These are phyloP conservation scores for Cercophora sp. DNA, from an alignment of 495 filamentous ascomycete species.

Conservation along the genomic window DNA sequence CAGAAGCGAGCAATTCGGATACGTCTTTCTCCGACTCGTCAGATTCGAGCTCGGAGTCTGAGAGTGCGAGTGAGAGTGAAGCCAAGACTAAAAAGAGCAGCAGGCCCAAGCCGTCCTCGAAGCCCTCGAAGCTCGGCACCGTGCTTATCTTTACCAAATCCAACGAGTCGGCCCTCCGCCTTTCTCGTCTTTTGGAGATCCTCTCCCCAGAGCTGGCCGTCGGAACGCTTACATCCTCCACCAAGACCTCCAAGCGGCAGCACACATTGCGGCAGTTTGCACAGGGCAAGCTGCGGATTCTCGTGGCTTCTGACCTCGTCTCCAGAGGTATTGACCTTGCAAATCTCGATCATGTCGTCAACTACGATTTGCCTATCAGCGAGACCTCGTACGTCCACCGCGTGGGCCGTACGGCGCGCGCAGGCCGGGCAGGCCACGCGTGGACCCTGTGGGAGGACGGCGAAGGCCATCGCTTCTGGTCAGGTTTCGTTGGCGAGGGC, in stretches of 20 bases:
- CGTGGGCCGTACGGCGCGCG: conserved; percentile 85
- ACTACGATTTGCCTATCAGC: conserved; percentile 86
- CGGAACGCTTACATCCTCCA: conserved; percentile 71
- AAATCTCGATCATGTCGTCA: conserved; percentile 77
- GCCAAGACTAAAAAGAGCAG: not conserved
- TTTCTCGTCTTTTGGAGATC: conserved; percentile 69
- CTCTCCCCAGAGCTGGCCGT: conserved; percentile 60
- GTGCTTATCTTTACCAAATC: conserved; percentile 85
- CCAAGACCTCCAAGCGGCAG: conserved; percentile 58
- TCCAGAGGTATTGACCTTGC: conserved; percentile 87
- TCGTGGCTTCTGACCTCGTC: conserved; percentile 88
- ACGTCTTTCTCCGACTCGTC: conserved; percentile 24
- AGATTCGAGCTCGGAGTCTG: conserved; percentile 13
- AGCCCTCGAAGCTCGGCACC: conserved; percentile 25
- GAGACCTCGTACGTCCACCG: conserved; percentile 85
- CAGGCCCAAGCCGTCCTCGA: not conserved
- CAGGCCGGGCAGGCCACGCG: conserved; percentile 69
- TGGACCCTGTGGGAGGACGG: conserved; percentile 76
- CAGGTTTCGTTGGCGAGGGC: conserved; percentile 58
- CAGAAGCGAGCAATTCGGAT: conserved; percentile 29
- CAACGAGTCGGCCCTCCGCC: conserved; percentile 76
- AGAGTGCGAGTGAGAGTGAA: conserved; percentile 5
- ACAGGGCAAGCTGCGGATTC: conserved; percentile 59
- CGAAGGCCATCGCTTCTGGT: conserved; percentile 85
- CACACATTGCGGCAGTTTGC: conserved; percentile 59